Base-by-base conservation (phyloP, 2,329 filamentous ascomycete genomes). In the Neofusicoccum parvum region DNA sequence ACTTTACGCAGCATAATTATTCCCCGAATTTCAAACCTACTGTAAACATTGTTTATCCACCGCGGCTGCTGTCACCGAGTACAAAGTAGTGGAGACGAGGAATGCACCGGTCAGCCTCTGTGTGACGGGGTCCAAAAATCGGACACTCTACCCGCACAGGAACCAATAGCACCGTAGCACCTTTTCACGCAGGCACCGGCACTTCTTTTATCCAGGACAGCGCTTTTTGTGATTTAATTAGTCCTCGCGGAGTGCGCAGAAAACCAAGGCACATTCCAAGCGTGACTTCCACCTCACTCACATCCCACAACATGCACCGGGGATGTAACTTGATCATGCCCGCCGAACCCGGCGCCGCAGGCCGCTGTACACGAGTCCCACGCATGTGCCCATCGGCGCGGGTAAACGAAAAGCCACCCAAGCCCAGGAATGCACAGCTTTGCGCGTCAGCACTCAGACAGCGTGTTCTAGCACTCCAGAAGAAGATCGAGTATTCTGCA, bases 241-340 rank as follows among this genome's bases (percentile, higher is more conserved):
- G 27, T 32, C 27, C 27, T 32, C 27, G 6, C 5, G 1, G 27
- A 32, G 27, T 7, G 27, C 27, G 27, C 5, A 32, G 27, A 32
- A 32, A 32, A 5, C 27, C 27, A 32, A 32, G 27, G 27, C 27
- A 7, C 27, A 32, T 7, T 32, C 27, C 27, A 32, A 32, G 27
- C 27, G 27, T 32, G 27, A 32, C 27, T 32, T 32, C 5, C 27
- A 53, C 10, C 15, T 15, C 41, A 36, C 32, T 37, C 41, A 37
- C 27, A 12, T 48, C 20, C 41, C 43, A 60, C 41, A 32, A 37
- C 34, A 36, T 48, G 39, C 39, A 36, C 7, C 56, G 56, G 56
- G 56, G 56, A 20, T 60, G 56, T 60, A 48, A 60, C 56, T 48
- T 14, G 15, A 34, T 39, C 39, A 59, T 34, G 32, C 27, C 54